A percentile compares a stretch with the other conserved stretches of the same genome.
These are phyloP conservation scores for Collybia mongolica DNA, from an alignment of 768 basidiomycete genomes.

Conservation along the genomic window DNA sequence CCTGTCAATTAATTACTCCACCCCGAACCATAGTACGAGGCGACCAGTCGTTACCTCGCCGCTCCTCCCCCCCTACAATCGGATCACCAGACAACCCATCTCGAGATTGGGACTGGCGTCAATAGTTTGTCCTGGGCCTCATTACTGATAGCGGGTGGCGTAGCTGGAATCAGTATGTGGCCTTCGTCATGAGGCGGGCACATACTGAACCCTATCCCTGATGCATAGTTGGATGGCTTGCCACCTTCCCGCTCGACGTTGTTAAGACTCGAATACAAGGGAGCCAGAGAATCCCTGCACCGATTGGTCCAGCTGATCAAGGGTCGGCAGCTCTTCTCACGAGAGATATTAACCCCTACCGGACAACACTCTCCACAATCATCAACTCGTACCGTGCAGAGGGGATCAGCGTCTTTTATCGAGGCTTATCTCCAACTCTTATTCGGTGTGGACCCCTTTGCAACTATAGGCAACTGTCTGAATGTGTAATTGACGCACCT, in stretches of 20 bases:
- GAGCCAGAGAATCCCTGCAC: slow-evolving; percentile 12
- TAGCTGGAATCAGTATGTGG: slow-evolving; percentile 61
- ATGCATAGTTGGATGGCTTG: slow-evolving; percentile 61
- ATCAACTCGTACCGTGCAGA: slow-evolving; percentile 59
- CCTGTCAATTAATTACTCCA: background rate
- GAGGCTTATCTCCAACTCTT: slow-evolving; percentile 77
- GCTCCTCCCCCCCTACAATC: slow-evolving; percentile 10
- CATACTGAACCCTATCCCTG: no score
- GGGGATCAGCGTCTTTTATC: slow-evolving; percentile 70
- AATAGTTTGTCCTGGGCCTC: slow-evolving; percentile 46
- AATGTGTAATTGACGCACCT: background rate
- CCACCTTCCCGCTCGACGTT: slow-evolving; percentile 87
- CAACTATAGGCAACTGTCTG: background rate
- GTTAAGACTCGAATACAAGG: slow-evolving; percentile 89
- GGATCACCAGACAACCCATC: slow-evolving; percentile 27
- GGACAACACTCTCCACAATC: slow-evolving; percentile 57
- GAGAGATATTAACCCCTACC: slow-evolving; percentile 47
- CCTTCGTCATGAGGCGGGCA: background rate
- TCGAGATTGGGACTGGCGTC: slow-evolving; percentile 32
- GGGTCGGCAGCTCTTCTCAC: slow-evolving; percentile 10
- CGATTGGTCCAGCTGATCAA: background rate
- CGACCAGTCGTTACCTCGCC: slow-evolving; percentile 50
- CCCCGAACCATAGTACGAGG: slow-evolving; percentile 53
- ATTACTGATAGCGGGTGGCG: slow-evolving; percentile 69
- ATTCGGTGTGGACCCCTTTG: slow-evolving; percentile 51